Evolutionary conservation across 2,329 filamentous ascomycete genomes (phyloP), one percentile per base, ranked within the genome.

Genomic region (Aspergillus floridensis): DNA sequence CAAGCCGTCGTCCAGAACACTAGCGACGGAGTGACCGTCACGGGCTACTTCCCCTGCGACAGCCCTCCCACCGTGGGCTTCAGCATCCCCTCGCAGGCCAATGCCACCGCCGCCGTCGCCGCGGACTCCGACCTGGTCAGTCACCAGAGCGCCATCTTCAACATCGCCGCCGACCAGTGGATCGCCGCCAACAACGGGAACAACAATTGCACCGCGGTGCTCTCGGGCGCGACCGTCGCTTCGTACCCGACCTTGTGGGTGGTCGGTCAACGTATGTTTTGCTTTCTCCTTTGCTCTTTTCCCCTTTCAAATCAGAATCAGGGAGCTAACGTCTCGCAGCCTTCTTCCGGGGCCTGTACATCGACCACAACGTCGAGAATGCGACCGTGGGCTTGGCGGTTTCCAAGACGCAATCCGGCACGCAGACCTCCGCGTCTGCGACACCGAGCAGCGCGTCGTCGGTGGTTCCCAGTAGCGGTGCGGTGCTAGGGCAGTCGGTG

Each of bases 11-110:
- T 29, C 5, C 26, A 29, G 26, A 29, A 29, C 26, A 29, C 26
- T 5, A 29, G 26, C 26, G 26, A 29, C 7, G 26, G 26, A 0
- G 26, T 29, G 26, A 49, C 53, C n/a, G 32, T 56, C 14, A 56
- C 53, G 5, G 53, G 53, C 3, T 56, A 56, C 53, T 56, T 56
- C 44, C 53, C 53, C 21, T 56, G 53, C 22, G 53, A 56, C 46
- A n/a, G 26, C 12, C 53, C 53, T 26, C 53, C 53, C 46, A 49
- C 53, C 4, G 35, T 49, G 5, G 53, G 53, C 7, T 56, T 56
- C 29, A 49, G 44, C 14, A 49, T 56, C 29, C 53, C 53, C 26
- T 56, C 53, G 35, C 44, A 49, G n/a, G 24, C 35, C 38, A 54
- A 29, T 22, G 38, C 35, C 7, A n/a, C 52, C 32, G 24, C 48